Conservation (phyloP, 495 filamentous ascomycete species). For the Lophium mytilinum region DNA sequence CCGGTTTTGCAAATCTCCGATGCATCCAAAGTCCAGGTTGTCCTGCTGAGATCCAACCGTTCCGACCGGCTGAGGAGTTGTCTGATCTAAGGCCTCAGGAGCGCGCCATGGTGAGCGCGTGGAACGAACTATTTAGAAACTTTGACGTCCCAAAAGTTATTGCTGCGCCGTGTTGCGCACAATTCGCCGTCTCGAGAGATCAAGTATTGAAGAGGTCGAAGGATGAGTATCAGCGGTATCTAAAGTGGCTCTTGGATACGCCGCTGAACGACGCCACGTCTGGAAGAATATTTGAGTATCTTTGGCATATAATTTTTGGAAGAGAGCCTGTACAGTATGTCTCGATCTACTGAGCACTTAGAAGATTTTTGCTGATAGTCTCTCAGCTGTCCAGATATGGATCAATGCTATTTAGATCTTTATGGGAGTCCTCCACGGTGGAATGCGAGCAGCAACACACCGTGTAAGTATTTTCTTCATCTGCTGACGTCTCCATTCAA, state of each 20-base stretch:
- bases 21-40: slow-evolving; percentile 43
- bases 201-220: slow-evolving; percentile 42
- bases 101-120: slow-evolving; percentile 8
- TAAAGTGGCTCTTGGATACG: slow-evolving; percentile 56
- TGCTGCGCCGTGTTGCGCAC: slow-evolving; percentile 56
- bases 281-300: slow-evolving; percentile 61
- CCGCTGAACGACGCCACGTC: slow-evolving; percentile 47
- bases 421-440: not conserved
- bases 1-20: slow-evolving; percentile 45
- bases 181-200: slow-evolving; percentile 56
- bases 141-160: slow-evolving; percentile 6
- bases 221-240: slow-evolving; percentile 47
- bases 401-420: slow-evolving; percentile 6
- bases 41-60: slow-evolving; percentile 48
- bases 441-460: not conserved
- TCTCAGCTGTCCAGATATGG: slow-evolving; percentile 5
- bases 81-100: not conserved
- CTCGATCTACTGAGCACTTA: not conserved
- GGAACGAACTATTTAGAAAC: slow-evolving; percentile 10
- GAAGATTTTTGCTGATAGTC: not conserved
- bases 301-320: slow-evolving; percentile 61
- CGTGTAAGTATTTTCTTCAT: not conserved
- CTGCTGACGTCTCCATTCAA: not conserved
- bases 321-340: slow-evolving; percentile 15
- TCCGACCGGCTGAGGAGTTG: slow-evolving; percentile 1